Percentiles rank a stretch among this genome's conserved stretches.
These are phyloP conservation scores for Inga oerstediana DNA, from an alignment of 306 rosid genomes.

Conservation along the genomic window DNA sequence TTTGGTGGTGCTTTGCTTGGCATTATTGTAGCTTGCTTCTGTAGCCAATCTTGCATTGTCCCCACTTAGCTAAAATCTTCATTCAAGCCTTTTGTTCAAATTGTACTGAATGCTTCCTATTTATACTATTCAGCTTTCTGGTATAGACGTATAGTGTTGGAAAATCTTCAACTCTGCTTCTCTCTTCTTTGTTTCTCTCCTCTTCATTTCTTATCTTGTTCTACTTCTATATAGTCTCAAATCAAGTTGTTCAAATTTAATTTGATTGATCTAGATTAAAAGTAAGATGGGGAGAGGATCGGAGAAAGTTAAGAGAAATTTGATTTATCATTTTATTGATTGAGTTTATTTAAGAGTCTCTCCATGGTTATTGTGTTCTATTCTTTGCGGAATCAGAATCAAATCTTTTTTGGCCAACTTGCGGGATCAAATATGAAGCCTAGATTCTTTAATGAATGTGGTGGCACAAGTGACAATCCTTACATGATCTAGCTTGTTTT, in stretches of 20 bases:
- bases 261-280: not conserved
- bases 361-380: not conserved
- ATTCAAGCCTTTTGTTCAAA: not conserved
- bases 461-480: not conserved
- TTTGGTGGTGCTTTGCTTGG: constrained; percentile 69
- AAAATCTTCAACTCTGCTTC: not conserved
- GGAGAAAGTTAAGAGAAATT: not conserved
- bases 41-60: constrained; percentile 53
- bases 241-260: not conserved
- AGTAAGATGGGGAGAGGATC: not conserved
- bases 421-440: not conserved
- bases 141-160: not conserved
- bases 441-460: not conserved
- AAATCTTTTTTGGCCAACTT: not conserved
- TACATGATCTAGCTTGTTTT: not conserved
- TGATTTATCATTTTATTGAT: not conserved
- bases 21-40: constrained; percentile 52
- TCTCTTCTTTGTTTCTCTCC: not conserved
- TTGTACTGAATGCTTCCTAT: not conserved
- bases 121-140: not conserved
- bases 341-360: not conserved
- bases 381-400: not conserved
- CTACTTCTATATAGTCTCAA: not conserved
- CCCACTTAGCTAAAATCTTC: constrained; percentile 18
- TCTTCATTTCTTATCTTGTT: not conserved